Evolutionary conservation across 2,329 filamentous ascomycete genomes (phyloP).

Genomic region (Dryadomyces quercus-mongolicae): DNA sequence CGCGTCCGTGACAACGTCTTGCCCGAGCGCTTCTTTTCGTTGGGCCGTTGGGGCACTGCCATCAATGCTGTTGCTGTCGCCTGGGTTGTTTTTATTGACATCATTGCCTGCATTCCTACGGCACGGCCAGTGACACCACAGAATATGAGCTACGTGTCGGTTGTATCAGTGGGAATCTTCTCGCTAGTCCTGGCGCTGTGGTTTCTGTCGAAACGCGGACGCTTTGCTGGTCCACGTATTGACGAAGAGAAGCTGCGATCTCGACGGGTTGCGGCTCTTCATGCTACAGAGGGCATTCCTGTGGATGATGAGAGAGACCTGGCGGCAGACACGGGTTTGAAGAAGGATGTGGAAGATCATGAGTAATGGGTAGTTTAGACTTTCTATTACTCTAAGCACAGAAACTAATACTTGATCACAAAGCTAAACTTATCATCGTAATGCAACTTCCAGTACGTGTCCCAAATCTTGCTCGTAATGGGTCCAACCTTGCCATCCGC

Average conservation of each 20-base stretch:
- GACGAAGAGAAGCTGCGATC: conserved; percentile 5
- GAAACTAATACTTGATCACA: conserved; percentile 1
- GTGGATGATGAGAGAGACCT: background rate
- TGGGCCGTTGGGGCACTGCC: conserved; percentile 14
- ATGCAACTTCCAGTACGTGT: conserved; percentile 37
- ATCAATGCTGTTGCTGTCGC: conserved; percentile 11
- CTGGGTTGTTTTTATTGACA: conserved; percentile 6
- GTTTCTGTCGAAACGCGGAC: conserved; percentile 4
- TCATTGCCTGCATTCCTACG: conserved; percentile 9
- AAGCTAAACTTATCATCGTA: conserved; percentile 25
- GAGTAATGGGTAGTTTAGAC: background rate
- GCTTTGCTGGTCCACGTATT: conserved; percentile 4
- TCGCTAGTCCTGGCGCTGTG: conserved; percentile 1
- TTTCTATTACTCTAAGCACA: too few species aligned
- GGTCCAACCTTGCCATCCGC: conserved; percentile 29
- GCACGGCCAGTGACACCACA: conserved; percentile 9
- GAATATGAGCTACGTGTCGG: conserved; percentile 12
- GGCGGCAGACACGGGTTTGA: background rate
- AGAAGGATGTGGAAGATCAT: background rate
- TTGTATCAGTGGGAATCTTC: conserved; percentile 2
- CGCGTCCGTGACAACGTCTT: conserved; percentile 16
- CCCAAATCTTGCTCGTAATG: conserved; percentile 35
- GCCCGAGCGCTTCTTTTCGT: conserved; percentile 14
- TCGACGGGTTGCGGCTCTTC: conserved; percentile 1
- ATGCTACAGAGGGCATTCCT: background rate